Conservation (phyloP, 345 rosid genomes). For the Gossypium sturtianum region DNA sequence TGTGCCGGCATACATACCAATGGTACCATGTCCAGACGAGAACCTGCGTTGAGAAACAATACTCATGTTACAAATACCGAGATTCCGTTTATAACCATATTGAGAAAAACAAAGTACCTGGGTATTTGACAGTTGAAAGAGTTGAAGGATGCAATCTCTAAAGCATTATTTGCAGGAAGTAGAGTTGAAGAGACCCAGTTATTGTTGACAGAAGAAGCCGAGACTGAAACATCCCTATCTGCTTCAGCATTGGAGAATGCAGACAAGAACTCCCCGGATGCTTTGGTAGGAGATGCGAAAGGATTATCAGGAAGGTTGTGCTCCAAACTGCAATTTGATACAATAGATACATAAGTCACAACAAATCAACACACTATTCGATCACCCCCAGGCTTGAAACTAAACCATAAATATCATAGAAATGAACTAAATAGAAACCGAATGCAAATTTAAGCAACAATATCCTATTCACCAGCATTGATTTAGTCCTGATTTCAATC, state of each 20-base stretch:
- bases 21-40: slow-evolving; percentile 51
- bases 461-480: background rate
- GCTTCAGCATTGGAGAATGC: slow-evolving; percentile 32
- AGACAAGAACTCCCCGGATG: slow-evolving; percentile 28
- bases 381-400: background rate
- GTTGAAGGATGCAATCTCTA: slow-evolving; percentile 57
- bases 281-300: slow-evolving; percentile 55
- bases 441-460: background rate
- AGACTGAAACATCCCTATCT: slow-evolving; percentile 29
- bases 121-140: slow-evolving; percentile 80
- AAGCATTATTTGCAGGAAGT: slow-evolving; percentile 27
- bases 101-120: slow-evolving; percentile 31
- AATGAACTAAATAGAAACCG: background rate
- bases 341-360: background rate
- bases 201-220: slow-evolving; percentile 34
- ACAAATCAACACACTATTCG: background rate
- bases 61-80: background rate
- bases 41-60: slow-evolving; percentile 32
- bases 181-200: slow-evolving; percentile 29
- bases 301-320: slow-evolving; percentile 73
- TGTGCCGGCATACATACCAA: slow-evolving; percentile 66
- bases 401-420: too few relatives aligned
- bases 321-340: slow-evolving; percentile 41
- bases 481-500: background rate
- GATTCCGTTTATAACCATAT: background rate